Evolutionary conservation across 352 stramenopile genomes (phyloP), one percentile per base, ranked within the genome.

Genomic region (Blastocystis sp.): DNA sequence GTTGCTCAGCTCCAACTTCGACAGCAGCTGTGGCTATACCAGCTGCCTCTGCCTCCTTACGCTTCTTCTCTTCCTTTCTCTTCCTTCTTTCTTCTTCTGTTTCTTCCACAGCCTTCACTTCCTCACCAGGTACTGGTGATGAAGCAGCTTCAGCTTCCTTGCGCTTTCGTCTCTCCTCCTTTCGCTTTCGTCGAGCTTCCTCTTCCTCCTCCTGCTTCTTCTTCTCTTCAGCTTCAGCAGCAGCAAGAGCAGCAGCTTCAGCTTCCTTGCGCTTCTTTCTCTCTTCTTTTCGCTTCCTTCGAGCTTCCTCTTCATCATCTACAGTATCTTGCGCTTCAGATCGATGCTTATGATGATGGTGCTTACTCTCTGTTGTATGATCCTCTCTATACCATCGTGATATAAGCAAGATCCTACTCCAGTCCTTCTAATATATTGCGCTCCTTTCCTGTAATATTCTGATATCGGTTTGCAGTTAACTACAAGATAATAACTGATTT

Each of bases 391-490:
- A 39, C 12, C 5, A 42, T 24, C 19, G 9, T 14, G 14, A 35
- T 42, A 29, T 32, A 3, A 1, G 35, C 46, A 24, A 51, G 11
- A 27, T 57, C 43, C 21, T 27, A 80, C 69, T 54, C 69, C 9
- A 61, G 37, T 49, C 69, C 69, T 59, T 80, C 69, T 49, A 80
- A 32, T 27, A 80, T 80, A 43, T 80, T 80, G 6, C 69, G 69
- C 12, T 80, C 69, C 24, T 49, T 80, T 19, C 69, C 69, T 32
- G 69, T 65, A 39, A 80, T 80, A 19, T 29, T 37, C 19, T 58
- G 11, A 37, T 42, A 80, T 6, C 51, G 35, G 7, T 59, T 80
- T 29, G 35, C 27, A 58, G 37, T 24, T 24, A 59, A 32, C 69
- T 80, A 59, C 21, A n/a, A 7, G 12, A 49, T 35, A 57, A 58